These are phyloP conservation scores for Atalantia buxifolia DNA, from an alignment of 345 rosid genomes.

Conservation along the genomic window DNA sequence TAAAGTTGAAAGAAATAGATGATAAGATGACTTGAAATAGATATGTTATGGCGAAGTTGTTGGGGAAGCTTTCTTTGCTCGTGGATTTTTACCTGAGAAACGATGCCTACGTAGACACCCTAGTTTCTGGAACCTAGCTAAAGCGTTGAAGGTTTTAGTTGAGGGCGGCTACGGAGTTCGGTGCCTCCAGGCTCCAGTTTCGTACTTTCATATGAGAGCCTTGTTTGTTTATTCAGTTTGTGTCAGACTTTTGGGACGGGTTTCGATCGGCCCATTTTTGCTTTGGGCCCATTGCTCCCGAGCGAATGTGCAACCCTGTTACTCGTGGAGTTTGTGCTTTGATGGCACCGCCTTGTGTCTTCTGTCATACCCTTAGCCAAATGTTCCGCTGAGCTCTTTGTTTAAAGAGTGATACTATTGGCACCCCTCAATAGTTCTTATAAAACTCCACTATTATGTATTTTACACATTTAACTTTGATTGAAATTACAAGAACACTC, in stretches of 20 bases:
- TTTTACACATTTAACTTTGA: too few relatives aligned
- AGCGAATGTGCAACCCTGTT: too few relatives aligned
- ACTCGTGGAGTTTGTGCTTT: too few relatives aligned
- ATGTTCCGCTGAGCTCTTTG: too few relatives aligned
- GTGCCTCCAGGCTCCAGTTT: background rate
- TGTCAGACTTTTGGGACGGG: background rate
- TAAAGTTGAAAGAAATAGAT: background rate
- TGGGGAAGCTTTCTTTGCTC: background rate
- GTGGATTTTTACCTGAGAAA: background rate
- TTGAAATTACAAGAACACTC: too few relatives aligned
- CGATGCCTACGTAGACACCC: background rate
- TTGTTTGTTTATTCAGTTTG: background rate
- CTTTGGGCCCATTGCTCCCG: too few relatives aligned
- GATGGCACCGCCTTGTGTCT: too few relatives aligned
- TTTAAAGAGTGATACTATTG: too few relatives aligned
- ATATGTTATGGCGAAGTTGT: background rate
- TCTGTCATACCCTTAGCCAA: too few relatives aligned
- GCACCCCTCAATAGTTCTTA: too few relatives aligned
- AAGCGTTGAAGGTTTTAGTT: too few relatives aligned
- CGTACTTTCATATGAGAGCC: background rate
- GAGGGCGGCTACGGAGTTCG: background rate
- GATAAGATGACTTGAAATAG: background rate
- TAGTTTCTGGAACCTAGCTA: conserved; percentile 7
- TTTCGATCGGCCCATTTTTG: background rate
- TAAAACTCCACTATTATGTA: too few relatives aligned